phyloP scores from a whole-genome alignment of 768 basidiomycete species.

The Tephrocybe sp. region DNA sequence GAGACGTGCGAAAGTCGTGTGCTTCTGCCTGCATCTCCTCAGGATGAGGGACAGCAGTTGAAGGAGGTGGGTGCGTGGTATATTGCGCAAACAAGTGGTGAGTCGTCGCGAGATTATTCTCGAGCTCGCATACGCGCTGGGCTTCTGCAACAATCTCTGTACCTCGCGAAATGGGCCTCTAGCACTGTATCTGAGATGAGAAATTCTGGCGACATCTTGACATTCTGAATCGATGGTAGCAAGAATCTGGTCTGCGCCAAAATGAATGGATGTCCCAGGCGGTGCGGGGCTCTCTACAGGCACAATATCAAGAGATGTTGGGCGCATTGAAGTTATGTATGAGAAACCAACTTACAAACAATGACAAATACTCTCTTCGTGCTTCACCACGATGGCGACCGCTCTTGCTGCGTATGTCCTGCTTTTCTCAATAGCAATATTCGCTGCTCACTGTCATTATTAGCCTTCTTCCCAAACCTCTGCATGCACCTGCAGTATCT shows the following conservation, averaged over 20 bases:
- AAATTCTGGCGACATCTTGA: slow-evolving; percentile 11
- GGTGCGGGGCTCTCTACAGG: neutral
- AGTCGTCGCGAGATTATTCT: slow-evolving; percentile 1
- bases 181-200: slow-evolving; percentile 9
- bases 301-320: no score
- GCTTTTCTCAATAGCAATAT: neutral
- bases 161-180: slow-evolving; percentile 10
- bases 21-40: neutral
- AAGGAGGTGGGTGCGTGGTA: neutral
- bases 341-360: slow-evolving; percentile 13
- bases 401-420: slow-evolving; percentile 76
- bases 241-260: slow-evolving; percentile 19
- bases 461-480: slow-evolving; percentile 68
- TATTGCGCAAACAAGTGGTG: slow-evolving; percentile 11
- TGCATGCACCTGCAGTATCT: slow-evolving; percentile 45
- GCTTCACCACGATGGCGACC: slow-evolving; percentile 34
- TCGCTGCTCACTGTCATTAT: slow-evolving; percentile 9
- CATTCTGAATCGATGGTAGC: slow-evolving; percentile 20
- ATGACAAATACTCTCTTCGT: slow-evolving; percentile 20
- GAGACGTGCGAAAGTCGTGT: neutral
- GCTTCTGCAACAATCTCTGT: slow-evolving; percentile 10
- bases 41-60: neutral
- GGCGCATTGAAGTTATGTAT: no score
- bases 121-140: slow-evolving; percentile 1
- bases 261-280: slow-evolving; percentile 18